Conservation (phyloP, 257 asterid species). For the Forsythia viridissima region DNA sequence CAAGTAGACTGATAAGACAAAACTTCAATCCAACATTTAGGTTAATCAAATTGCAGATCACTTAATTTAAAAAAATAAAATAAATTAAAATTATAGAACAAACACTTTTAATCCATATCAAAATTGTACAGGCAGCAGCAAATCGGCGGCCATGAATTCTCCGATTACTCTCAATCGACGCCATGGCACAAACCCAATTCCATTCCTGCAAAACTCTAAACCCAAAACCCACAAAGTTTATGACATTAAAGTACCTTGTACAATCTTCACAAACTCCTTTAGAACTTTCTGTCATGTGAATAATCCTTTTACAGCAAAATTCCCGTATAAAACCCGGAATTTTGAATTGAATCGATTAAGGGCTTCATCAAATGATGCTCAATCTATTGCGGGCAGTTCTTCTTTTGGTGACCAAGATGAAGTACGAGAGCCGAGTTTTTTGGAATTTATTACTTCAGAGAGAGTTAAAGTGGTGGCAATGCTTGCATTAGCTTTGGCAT, state of each 20-base stretch:
- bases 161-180: slow-evolving; percentile 31
- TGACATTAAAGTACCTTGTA: slow-evolving; percentile 15
- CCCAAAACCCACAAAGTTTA: slow-evolving; percentile 14
- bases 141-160: slow-evolving; percentile 7
- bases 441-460: slow-evolving; percentile 94
- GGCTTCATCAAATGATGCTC: slow-evolving; percentile 41
- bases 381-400: slow-evolving; percentile 30
- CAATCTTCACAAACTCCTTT: slow-evolving; percentile 11
- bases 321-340: slow-evolving; percentile 17
- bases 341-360: slow-evolving; percentile 25
- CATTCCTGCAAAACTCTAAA: slow-evolving; percentile 29
- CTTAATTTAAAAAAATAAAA: too few species aligned
- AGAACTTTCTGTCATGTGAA: not conserved
- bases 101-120: too few species aligned
- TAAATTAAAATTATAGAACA: too few species aligned
- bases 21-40: too few species aligned
- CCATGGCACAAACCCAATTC: slow-evolving; percentile 35
- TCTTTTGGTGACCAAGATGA: slow-evolving; percentile 20
- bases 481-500: slow-evolving; percentile 89
- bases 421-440: slow-evolving; percentile 43
- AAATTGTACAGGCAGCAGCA: too few species aligned
- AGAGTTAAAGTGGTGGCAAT: slow-evolving; percentile 95
- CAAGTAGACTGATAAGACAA: too few species aligned
- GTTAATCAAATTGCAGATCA: too few species aligned
- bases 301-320: slow-evolving; percentile 10